Evolutionary conservation across 2,329 filamentous ascomycete species (phyloP).

Genomic region (Neopestalotiopsis rosae): DNA sequence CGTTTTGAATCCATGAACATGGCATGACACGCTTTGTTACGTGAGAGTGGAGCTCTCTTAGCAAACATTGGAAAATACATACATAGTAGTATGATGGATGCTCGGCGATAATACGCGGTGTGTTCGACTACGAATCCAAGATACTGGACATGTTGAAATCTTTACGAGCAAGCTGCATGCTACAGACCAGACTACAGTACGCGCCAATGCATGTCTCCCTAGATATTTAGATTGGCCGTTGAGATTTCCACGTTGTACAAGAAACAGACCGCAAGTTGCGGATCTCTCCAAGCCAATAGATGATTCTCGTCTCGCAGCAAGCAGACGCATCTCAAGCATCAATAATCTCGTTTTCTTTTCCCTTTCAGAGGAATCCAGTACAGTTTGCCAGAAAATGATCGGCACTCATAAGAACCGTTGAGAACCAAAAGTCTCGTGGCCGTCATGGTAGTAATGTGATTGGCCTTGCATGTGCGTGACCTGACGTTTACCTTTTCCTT

Average conservation of each 20-base stretch:
- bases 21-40: not conserved
- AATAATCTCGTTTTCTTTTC: conserved; percentile 1
- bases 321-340: not conserved
- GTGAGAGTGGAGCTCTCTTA: not conserved
- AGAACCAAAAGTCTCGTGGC: not conserved
- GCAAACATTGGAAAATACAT: not conserved
- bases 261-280: not conserved
- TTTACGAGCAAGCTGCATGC: not conserved
- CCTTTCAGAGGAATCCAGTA: not conserved
- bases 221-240: not conserved
- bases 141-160: too few species aligned
- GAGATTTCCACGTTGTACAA: not conserved
- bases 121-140: too few species aligned
- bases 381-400: not conserved
- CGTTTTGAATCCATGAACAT: not conserved
- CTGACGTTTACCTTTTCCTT: not conserved
- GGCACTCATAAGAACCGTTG: not conserved
- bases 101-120: not conserved
- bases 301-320: not conserved
- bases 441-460: conserved; percentile 7
- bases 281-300: not conserved
- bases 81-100: not conserved
- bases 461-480: conserved; percentile 1
- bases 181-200: not conserved
- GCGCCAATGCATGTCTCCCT: not conserved